Evolutionary conservation across 345 rosid species (phyloP).

Genomic region (Populus tremula): DNA sequence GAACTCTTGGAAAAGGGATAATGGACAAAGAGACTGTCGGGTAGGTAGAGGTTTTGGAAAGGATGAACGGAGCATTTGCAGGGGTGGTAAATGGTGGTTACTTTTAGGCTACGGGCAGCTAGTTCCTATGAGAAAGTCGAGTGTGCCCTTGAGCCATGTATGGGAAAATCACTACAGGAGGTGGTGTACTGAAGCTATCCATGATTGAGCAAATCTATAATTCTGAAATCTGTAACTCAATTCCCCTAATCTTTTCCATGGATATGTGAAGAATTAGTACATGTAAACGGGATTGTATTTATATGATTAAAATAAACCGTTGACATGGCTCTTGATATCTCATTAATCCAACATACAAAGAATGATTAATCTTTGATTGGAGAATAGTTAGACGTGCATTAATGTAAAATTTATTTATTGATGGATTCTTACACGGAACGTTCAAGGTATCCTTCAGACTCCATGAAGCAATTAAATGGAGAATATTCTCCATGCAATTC

Average conservation of each 20-base stretch:
- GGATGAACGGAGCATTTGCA: background rate
- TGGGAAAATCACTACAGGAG: conserved; percentile 5
- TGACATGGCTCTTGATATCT: background rate
- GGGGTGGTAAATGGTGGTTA: conserved; percentile 1
- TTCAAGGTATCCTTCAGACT: no score
- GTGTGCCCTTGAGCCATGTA: conserved; percentile 14
- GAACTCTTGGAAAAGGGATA: background rate
- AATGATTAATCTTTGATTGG: no score
- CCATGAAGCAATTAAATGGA: no score
- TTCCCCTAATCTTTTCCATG: background rate
- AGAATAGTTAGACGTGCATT: no score
- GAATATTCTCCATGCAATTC: no score
- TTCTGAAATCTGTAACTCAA: background rate
- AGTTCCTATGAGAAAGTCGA: background rate
- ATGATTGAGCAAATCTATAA: background rate
- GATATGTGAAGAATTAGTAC: background rate
- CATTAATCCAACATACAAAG: no score
- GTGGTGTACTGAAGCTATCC: background rate
- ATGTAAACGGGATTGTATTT: background rate
- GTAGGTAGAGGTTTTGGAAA: background rate
- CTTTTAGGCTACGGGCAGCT: background rate
- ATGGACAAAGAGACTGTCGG: background rate
- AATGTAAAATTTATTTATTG: no score
- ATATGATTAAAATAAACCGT: background rate
- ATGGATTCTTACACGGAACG: no score